Base-by-base conservation (phyloP, 495 filamentous ascomycete genomes). In the Podospora appendiculata region DNA sequence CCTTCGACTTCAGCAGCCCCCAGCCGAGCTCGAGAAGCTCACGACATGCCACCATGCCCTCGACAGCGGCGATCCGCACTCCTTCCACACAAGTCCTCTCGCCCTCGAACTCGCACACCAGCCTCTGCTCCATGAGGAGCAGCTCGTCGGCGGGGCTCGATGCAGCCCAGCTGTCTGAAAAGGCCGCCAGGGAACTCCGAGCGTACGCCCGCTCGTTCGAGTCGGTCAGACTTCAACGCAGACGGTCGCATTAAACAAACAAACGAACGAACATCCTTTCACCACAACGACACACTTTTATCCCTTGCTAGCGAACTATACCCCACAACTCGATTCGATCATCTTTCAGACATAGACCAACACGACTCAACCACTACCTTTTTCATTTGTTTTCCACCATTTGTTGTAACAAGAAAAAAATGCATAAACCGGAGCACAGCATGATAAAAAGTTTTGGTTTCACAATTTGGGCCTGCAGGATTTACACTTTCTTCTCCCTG, bases 171-270 rank as follows among this genome's bases (percentile, higher is more conserved):
- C 72, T 92, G 53, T 88, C 89, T 14, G 83, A 86, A 48, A 85
- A 88, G 66, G 82, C 86, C 19, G 82, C 84, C 54, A 85, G 80
- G 64, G 88, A 95, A 67, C 80, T 96, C 46, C 81, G 87, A 44
- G 84, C 85, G 52, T 96, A 96, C 67, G 88, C 88, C 35, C 85
- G 82, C 64, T 89, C 84, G 4, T 96, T 96, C 70, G 90, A 95
- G 63, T 88, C 86, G 50, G 80, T 85, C 46, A 81, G 89, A 49
- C 65, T 72, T 35, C 70, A 73, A 50, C 70, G 78, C 52, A 59
- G 77, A 52, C 74, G 77, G 62, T 81, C 78, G 40, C 64, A 69
- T 61, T 57, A 62, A 44, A 65, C 55, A 58, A 45, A 4, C 0
- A 13, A 25, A 2, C 36, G 8, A 38, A 13, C 18, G 17, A 50